phyloP scores from a whole-genome alignment of 306 rosid genomes.

The Quercus dentata region DNA sequence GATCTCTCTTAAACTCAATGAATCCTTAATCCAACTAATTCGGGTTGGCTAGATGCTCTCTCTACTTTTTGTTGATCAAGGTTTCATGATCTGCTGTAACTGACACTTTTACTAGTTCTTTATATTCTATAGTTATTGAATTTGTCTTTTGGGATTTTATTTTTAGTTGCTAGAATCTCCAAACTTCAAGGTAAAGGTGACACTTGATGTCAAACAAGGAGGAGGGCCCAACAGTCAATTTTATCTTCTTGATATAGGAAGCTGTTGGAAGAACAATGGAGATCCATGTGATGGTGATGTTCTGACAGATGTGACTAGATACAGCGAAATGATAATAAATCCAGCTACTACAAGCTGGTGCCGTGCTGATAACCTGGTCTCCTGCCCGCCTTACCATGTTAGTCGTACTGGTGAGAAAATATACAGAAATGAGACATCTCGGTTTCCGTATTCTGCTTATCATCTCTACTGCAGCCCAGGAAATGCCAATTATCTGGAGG shows the following conservation, averaged over 20 bases:
- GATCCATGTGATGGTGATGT: conserved; percentile 44
- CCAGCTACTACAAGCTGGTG: conserved; percentile 43
- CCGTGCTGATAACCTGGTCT: conserved; percentile 32
- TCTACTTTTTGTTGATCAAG: neutral
- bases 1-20: neutral
- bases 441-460: conserved; percentile 55
- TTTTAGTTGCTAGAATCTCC: conserved; percentile 50
- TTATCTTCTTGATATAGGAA: conserved; percentile 49
- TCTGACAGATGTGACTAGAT: conserved; percentile 48
- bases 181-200: conserved; percentile 44
- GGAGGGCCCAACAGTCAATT: conserved; percentile 51
- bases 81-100: neutral
- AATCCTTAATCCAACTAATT: neutral
- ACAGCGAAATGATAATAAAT: conserved; percentile 56
- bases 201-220: conserved; percentile 39
- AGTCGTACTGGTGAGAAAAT: conserved; percentile 31
- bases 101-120: neutral
- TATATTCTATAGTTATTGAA: neutral
- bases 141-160: neutral
- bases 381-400: conserved; percentile 57
- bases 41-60: neutral
- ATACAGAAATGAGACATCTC: conserved; percentile 45
- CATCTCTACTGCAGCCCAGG: conserved; percentile 56
- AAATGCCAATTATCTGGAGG: conserved; percentile 37
- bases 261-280: conserved; percentile 60